Evolutionary conservation across 306 rosid species (phyloP).

Genomic region (Vachellia collinsii): DNA sequence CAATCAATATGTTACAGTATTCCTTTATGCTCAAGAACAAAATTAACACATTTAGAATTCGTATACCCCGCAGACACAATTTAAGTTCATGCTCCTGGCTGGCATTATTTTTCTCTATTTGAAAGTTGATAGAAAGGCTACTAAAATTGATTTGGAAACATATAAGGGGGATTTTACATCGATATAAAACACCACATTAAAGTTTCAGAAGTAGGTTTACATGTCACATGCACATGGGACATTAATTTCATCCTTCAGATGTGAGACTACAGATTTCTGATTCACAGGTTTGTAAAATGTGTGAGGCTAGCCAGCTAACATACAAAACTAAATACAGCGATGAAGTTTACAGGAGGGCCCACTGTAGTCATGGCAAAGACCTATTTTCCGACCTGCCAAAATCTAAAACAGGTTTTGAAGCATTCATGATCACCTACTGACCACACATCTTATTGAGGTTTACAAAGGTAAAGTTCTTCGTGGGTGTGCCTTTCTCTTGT

Average conservation of each 20-base stretch:
- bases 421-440: not conserved
- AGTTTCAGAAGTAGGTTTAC: not conserved
- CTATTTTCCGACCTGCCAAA: conserved; percentile 32
- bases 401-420: conserved; percentile 13
- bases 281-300: conserved; percentile 6
- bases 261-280: conserved; percentile 18
- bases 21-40: not conserved
- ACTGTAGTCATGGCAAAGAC: not conserved
- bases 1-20: not conserved
- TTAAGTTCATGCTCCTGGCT: not conserved
- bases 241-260: conserved; percentile 13
- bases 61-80: conserved; percentile 16
- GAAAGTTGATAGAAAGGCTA: not conserved
- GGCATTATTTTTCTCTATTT: not conserved
- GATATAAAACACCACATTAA: conserved; percentile 4
- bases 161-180: conserved; percentile 7
- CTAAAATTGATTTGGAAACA: not conserved
- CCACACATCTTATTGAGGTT: not conserved
- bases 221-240: conserved; percentile 30
- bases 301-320: conserved; percentile 22
- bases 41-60: not conserved
- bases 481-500: not conserved
- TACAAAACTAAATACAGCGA: conserved; percentile 30
- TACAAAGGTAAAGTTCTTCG: not conserved
- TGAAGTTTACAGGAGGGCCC: conserved; percentile 25